Base-by-base conservation (phyloP, 2,329 filamentous ascomycete species). In the Exserohilum turcica region DNA sequence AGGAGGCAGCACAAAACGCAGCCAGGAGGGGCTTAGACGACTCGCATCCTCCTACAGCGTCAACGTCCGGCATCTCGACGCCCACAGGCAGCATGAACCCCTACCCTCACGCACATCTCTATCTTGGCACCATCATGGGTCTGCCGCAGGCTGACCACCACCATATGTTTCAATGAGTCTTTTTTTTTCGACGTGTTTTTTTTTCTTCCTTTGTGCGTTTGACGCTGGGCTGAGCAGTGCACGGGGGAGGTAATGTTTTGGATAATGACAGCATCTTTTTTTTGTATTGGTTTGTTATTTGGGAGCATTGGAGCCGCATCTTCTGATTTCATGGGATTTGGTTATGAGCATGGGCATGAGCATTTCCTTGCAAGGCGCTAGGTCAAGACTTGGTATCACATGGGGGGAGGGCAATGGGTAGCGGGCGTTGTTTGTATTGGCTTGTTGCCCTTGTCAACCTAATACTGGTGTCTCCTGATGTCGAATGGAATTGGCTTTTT, bases 1-100 rank as follows among this genome's bases (percentile, higher is more conserved):
- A 69, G 36, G 72, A 74, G 43, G 68, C 57, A 0, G 62, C 64
- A 16, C 65, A 69, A 18, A 40, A 68, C 10, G 51, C 51, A 36
- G 46, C 56, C 13, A 46, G 48, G 31, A 45, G 46, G 19, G 19
- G 15, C n/a, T n/a, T 48, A 19, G 55, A 56, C 21, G 60, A 59
- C 19, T 43, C 53, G 13, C 48, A 38, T 13, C 52, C 57, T 1
- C 45, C 57, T 29, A 59, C 61, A 19, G 55, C 58, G 19, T 60
- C 60, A 3, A 55, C 51, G 12, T 66, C 64, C 6, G 61, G 63
- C 7, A 62, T 56, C 3, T 63, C 60, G 15, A 67, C 65, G 13
- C 65, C 65, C 5, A 56, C 40, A 7, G 44, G 45, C 31, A 57
- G 44, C 44, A 57, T 61, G 43, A 58, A 59, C 2, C 37, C 39